These are phyloP conservation scores for Clathrus columnatus DNA, from an alignment of 768 basidiomycete species.

Conservation along the genomic window DNA sequence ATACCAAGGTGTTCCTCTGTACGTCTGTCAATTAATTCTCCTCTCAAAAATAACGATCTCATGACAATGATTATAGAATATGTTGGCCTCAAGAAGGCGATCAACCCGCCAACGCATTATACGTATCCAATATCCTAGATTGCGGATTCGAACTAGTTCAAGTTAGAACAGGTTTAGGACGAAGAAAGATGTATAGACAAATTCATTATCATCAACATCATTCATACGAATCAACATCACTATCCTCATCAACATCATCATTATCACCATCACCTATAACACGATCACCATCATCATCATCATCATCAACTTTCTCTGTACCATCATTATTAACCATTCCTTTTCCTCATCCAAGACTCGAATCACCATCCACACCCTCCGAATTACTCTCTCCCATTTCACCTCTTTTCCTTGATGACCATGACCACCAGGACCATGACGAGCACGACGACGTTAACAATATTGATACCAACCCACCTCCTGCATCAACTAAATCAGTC, in stretches of 20 bases:
- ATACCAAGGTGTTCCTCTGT: constrained; percentile 19
- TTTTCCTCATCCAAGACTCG: too few relatives aligned
- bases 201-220: constrained; percentile 10
- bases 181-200: constrained; percentile 12
- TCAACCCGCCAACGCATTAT: constrained; percentile 20
- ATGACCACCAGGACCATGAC: too few relatives aligned
- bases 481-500: constrained; percentile 7
- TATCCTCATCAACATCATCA: neutral
- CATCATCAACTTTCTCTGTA: neutral
- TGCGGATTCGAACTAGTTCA: constrained; percentile 17
- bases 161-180: constrained; percentile 16
- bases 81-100: constrained; percentile 22
- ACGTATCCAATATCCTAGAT: constrained; percentile 12
- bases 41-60: neutral
- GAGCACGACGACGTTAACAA: too few relatives aligned
- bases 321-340: neutral
- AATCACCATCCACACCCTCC: neutral
- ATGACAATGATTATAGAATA: constrained; percentile 13
- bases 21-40: neutral
- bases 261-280: neutral
- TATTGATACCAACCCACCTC: neutral
- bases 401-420: neutral
- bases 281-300: neutral
- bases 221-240: neutral
- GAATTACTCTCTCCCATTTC: neutral